phyloP scores from a whole-genome alignment of 2,329 filamentous ascomycete genomes.

The Epichloe aotearoae region DNA sequence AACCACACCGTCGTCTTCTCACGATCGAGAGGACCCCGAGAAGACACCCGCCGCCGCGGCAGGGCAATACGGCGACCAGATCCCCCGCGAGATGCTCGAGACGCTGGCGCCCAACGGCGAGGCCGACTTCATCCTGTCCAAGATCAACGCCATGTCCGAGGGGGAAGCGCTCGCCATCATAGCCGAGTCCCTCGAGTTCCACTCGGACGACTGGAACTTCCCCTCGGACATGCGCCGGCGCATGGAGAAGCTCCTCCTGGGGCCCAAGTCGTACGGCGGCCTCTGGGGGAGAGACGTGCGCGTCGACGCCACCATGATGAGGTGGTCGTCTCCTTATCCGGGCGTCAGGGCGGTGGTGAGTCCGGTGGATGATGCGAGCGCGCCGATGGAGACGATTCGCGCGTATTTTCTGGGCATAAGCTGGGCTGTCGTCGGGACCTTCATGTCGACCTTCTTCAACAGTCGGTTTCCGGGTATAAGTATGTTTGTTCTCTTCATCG shows the following conservation, averaged over 20 bases:
- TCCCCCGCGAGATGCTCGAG: constrained; percentile 25
- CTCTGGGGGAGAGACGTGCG: constrained; percentile 26
- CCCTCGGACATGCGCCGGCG: constrained; percentile 26
- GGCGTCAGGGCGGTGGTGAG: constrained; percentile 28
- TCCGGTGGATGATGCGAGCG: constrained; percentile 19
- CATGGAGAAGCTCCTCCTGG: constrained; percentile 24
- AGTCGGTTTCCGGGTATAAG: constrained; percentile 25
- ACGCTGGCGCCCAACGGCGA: constrained; percentile 29
- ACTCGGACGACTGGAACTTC: constrained; percentile 32
- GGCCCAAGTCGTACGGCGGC: constrained; percentile 26
- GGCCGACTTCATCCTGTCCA: constrained; percentile 23
- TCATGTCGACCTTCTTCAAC: constrained; percentile 28
- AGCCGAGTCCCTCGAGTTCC: constrained; percentile 23
- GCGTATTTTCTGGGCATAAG: constrained; percentile 27
- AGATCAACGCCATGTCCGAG: constrained; percentile 28
- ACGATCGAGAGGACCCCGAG: not conserved
- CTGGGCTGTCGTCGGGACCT: constrained; percentile 12
- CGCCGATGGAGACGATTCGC: constrained; percentile 27
- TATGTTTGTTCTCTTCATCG: not conserved
- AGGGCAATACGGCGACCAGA: constrained; percentile 19
- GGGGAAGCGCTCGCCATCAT: constrained; percentile 29
- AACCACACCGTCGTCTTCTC: not conserved
- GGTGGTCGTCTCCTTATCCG: constrained; percentile 28
- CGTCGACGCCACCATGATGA: constrained; percentile 26
- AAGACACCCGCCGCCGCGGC: not conserved